A percentile compares a stretch with the other conserved stretches of the same genome.
Conservation (phyloP, 2,329 filamentous ascomycete genomes). For the Fusarium transvaalense region DNA sequence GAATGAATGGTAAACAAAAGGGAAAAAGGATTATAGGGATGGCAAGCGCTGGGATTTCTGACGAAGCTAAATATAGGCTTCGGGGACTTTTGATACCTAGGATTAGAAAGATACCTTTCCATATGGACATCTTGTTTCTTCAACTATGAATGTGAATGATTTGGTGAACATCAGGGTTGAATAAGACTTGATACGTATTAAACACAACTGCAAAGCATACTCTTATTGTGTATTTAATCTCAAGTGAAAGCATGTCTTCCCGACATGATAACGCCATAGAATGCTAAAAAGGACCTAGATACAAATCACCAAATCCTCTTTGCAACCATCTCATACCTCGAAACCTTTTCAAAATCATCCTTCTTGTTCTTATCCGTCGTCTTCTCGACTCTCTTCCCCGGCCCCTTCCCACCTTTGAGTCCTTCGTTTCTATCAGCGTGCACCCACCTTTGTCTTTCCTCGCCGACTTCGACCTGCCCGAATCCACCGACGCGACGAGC, state of each 20-base stretch:
- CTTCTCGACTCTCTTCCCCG: conserved; percentile 66
- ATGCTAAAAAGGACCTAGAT: conserved; percentile 13
- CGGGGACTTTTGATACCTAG: conserved; percentile 38
- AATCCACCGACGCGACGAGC: conserved; percentile 82
- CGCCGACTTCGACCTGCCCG: conserved; percentile 87
- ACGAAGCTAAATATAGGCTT: conserved; percentile 20
- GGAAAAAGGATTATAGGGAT: conserved; percentile 22
- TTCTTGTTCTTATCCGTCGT: conserved; percentile 62
- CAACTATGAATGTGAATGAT: not conserved
- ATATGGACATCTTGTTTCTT: conserved; percentile 13
- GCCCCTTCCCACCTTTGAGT: conserved; percentile 64
- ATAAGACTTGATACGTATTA: no score
- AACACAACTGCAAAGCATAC: not conserved
- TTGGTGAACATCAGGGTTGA: not conserved
- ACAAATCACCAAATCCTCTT: conserved; percentile 88
- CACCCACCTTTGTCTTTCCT: conserved; percentile 87
- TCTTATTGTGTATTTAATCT: not conserved
- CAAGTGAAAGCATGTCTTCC: not conserved
- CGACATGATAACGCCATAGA: conserved; percentile 17
- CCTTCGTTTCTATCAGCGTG: conserved; percentile 87
- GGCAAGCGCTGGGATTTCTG: conserved; percentile 37
- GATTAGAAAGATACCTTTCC: conserved; percentile 45
- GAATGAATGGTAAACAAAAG: conserved; percentile 21
- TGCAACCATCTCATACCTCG: conserved; percentile 93
- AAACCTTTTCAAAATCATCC: conserved; percentile 71